These are phyloP conservation scores for Diaporthe citri DNA, from an alignment of 2,329 filamentous ascomycete species.

Conservation along the genomic window DNA sequence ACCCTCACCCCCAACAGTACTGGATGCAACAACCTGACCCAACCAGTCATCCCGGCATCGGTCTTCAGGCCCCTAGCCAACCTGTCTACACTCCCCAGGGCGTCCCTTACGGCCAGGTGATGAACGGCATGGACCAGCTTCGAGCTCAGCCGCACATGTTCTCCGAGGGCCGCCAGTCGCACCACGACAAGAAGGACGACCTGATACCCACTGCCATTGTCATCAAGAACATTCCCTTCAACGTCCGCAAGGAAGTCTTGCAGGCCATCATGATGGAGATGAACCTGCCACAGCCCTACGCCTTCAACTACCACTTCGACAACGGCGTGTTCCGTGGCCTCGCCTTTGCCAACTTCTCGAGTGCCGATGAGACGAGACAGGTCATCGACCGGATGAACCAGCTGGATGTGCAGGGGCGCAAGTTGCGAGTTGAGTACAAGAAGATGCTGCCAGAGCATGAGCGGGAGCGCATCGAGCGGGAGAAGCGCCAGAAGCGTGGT, in stretches of 20 bases:
- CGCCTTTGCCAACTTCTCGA: constrained; percentile 98
- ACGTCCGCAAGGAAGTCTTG: constrained; percentile 95
- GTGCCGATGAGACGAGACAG: constrained; percentile 89
- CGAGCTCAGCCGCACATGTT: constrained; percentile 54
- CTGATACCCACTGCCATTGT: constrained; percentile 98
- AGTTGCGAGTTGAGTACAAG: constrained; percentile 97
- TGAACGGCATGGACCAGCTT: constrained; percentile 50
- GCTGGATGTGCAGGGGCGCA: constrained; percentile 93
- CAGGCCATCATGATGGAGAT: constrained; percentile 94
- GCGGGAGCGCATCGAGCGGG: constrained; percentile 93
- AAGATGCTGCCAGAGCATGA: constrained; percentile 98
- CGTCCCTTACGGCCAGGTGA: constrained; percentile 56
- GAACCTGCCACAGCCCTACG: constrained; percentile 93
- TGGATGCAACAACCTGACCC: constrained; percentile 62
- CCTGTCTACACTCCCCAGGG: constrained; percentile 41
- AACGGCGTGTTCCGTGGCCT: constrained; percentile 96
- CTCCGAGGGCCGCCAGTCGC: constrained; percentile 54
- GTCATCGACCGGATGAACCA: constrained; percentile 97
- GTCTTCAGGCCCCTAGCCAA: constrained; percentile 52
- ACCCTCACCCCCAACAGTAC: constrained; percentile 52
- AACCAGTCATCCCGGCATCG: constrained; percentile 47
- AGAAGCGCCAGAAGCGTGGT: constrained; percentile 95
- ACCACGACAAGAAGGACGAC: constrained; percentile 69
- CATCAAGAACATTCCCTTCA: constrained; percentile 99
- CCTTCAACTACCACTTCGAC: constrained; percentile 99